phyloP scores from a whole-genome alignment of 1,284 basidiomycete species.

The Ustilago vetiveriae region DNA sequence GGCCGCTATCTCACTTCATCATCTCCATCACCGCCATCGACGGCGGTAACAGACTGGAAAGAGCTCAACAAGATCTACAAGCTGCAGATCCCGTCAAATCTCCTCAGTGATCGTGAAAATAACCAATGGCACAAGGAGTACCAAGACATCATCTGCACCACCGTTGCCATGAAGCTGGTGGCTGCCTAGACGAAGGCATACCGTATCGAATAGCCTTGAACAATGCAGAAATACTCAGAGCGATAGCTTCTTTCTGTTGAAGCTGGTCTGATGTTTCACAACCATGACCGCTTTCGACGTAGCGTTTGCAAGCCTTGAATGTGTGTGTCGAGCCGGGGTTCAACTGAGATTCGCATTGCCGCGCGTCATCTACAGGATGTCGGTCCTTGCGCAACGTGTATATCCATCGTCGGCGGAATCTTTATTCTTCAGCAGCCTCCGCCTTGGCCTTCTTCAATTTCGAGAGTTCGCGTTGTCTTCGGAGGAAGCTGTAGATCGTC shows the following conservation, averaged over 20 bases:
- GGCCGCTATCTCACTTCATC: background rate
- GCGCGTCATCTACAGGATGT: background rate
- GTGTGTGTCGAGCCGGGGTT: too few relatives aligned
- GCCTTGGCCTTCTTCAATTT: constrained; percentile 36
- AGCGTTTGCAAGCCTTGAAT: too few relatives aligned
- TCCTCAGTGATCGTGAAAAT: constrained; percentile 3
- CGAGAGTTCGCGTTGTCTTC: constrained; percentile 54
- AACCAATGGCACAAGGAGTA: constrained; percentile 5
- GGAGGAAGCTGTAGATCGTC: constrained; percentile 58
- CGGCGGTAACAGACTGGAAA: constrained; percentile 52
- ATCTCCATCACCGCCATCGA: background rate
- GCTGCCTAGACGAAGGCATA: constrained; percentile 16
- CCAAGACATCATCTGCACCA: constrained; percentile 44
- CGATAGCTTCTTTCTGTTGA: too few relatives aligned
- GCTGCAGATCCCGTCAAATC: constrained; percentile 24
- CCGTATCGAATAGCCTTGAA: too few relatives aligned
- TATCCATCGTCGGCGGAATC: too few relatives aligned
- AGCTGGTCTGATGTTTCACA: too few relatives aligned
- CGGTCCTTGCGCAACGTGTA: too few relatives aligned
- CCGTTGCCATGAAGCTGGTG: constrained; percentile 49
- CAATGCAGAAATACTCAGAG: too few relatives aligned
- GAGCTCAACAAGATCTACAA: constrained; percentile 54
- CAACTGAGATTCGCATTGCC: constrained; percentile 2
- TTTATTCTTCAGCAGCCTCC: constrained; percentile 34
- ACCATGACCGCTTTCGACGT: too few relatives aligned